phyloP scores from a whole-genome alignment of 345 rosid species.

The Gynandropsis gynandra region DNA sequence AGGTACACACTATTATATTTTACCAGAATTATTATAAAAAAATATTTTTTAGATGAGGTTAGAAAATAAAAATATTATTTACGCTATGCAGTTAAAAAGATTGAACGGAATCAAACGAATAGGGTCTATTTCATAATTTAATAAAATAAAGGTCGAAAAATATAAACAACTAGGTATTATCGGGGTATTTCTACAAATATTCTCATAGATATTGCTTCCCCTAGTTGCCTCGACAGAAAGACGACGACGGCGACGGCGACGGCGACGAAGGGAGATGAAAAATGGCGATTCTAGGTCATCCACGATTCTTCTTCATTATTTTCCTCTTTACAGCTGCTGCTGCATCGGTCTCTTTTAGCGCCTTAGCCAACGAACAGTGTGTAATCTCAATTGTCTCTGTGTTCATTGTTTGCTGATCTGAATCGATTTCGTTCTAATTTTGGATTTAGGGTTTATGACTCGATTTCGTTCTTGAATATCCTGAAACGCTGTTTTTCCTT shows the following conservation, averaged over 20 bases:
- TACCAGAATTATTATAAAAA: no score
- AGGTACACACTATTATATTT: no score
- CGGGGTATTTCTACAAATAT: no score
- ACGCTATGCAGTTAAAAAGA: no score
- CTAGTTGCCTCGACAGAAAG: background rate
- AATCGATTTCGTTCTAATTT: conserved; percentile 3
- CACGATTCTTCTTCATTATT: conserved; percentile 4
- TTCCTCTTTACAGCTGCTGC: conserved; percentile 19
- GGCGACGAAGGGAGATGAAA: conserved; percentile 16
- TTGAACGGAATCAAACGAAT: no score
- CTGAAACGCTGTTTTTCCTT: background rate
- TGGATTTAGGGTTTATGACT: no score
- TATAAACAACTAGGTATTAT: no score
- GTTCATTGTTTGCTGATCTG: conserved; percentile 8
- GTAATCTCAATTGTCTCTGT: background rate
- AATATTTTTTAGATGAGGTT: no score
- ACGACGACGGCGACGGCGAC: conserved; percentile 9
- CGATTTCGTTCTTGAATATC: background rate
- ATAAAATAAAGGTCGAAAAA: no score
- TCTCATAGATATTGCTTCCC: no score
- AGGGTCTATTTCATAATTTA: no score
- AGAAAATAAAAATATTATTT: no score
- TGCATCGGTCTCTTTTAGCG: conserved; percentile 10
- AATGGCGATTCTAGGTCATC: conserved; percentile 24
- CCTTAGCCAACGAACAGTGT: conserved; percentile 22